Evolutionary conservation across 495 filamentous ascomycete genomes (phyloP).

Genomic region (Penicillium riverlandense): DNA sequence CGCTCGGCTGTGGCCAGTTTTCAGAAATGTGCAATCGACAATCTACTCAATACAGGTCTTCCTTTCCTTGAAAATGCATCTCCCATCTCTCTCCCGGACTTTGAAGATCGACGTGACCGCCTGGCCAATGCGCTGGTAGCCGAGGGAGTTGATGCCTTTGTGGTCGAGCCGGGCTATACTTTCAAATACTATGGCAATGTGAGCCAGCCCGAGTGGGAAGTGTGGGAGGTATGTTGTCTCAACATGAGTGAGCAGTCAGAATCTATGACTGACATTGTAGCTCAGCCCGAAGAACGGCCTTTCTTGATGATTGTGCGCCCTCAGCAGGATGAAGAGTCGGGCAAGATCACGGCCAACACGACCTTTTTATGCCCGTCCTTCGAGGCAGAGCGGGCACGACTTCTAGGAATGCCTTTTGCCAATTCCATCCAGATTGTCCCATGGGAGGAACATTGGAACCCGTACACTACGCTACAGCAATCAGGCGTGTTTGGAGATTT

Average conservation of each 20-base stretch:
- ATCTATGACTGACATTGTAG: not conserved
- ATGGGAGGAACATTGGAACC: slow-evolving; percentile 54
- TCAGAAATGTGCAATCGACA: slow-evolving; percentile 39
- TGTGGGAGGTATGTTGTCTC: slow-evolving; percentile 34
- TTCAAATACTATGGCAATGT: slow-evolving; percentile 52
- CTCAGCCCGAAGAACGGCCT: slow-evolving; percentile 46
- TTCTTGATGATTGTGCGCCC: slow-evolving; percentile 49
- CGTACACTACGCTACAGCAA: slow-evolving; percentile 37
- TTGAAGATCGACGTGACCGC: slow-evolving; percentile 35
- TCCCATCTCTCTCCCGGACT: slow-evolving; percentile 34
- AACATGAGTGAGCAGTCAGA: not conserved
- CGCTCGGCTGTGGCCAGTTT: slow-evolving; percentile 8
- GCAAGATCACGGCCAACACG: slow-evolving; percentile 37
- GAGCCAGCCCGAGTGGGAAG: slow-evolving; percentile 49
- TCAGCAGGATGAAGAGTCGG: slow-evolving; percentile 12
- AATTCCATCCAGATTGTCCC: slow-evolving; percentile 37
- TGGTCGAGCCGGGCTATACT: slow-evolving; percentile 50
- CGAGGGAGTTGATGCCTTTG: slow-evolving; percentile 39
- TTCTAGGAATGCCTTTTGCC: slow-evolving; percentile 43
- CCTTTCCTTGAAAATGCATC: slow-evolving; percentile 37
- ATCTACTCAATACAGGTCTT: slow-evolving; percentile 28
- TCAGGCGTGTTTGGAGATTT: slow-evolving; percentile 19
- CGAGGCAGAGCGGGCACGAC: slow-evolving; percentile 43
- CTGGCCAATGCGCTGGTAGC: slow-evolving; percentile 39
- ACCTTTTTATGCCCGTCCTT: slow-evolving; percentile 46